A percentile compares a stretch with the other conserved stretches of the same genome.
Conservation (phyloP, 2,329 filamentous ascomycete genomes). For the Fusarium proliferatum region DNA sequence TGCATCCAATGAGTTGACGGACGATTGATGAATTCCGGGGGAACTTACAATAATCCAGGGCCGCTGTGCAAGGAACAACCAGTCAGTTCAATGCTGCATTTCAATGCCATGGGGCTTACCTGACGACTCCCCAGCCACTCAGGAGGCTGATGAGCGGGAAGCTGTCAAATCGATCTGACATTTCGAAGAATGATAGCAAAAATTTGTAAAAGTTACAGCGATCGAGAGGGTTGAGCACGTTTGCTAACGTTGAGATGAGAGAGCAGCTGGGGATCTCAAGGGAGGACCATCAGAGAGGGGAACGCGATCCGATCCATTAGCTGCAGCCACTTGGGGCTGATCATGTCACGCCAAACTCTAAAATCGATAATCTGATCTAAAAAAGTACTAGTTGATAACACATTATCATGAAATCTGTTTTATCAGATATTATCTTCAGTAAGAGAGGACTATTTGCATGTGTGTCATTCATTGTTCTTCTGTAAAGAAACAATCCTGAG, state of each 20-base stretch:
- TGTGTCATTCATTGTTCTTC: not conserved
- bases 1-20: accelerated
- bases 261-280: not conserved
- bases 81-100: not conserved
- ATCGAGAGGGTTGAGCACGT: not conserved
- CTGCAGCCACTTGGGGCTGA: not conserved
- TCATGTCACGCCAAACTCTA: not conserved
- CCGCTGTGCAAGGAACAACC: not conserved
- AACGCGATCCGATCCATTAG: not conserved
- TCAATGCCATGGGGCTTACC: not conserved
- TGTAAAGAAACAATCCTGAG: too few species aligned
- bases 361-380: not conserved
- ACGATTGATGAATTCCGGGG: accelerated
- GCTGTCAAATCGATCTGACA: not conserved
- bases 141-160: not conserved
- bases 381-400: accelerated
- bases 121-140: constrained; percentile 12
- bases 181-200: accelerated
- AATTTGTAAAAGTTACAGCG: accelerated
- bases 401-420: accelerated
- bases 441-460: accelerated
- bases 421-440: accelerated
- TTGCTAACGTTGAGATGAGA: accelerated
- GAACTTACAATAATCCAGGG: constrained; percentile 4
- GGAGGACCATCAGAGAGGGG: not conserved